phyloP scores from a whole-genome alignment of 164 flowering plant genomes.

The Taxillus chinensis region DNA sequence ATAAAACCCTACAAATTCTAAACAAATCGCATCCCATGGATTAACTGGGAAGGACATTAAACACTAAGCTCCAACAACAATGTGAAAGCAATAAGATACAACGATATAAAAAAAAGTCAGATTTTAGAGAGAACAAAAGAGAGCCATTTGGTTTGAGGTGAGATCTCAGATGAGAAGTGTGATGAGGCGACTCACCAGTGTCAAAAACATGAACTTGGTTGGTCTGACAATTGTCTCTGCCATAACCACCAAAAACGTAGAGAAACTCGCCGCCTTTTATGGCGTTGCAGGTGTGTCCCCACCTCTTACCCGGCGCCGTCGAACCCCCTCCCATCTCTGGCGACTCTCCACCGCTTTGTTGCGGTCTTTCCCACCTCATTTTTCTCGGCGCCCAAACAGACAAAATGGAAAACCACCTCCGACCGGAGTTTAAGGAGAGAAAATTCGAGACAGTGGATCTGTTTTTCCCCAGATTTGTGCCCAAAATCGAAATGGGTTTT shows the following conservation, averaged over 20 bases:
- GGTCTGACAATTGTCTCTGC: conserved; percentile 73
- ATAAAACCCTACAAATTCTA: conserved; percentile 6
- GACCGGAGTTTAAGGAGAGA: too few species aligned
- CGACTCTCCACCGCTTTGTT: conserved; percentile 3
- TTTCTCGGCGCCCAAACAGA: neutral
- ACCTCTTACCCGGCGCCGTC: conserved; percentile 76
- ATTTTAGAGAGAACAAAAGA: too few species aligned
- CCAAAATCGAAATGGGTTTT: neutral
- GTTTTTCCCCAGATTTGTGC: neutral
- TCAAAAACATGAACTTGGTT: conserved; percentile 89
- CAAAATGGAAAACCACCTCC: neutral
- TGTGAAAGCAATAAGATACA: conserved; percentile 1
- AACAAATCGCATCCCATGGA: neutral
- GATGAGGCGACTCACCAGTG: conserved; percentile 31
- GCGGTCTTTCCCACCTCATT: conserved; percentile 59
- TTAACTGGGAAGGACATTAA: neutral
- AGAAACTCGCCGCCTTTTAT: conserved; percentile 71
- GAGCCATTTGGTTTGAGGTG: neutral
- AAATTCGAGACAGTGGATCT: too few species aligned
- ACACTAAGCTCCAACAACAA: conserved; percentile 7
- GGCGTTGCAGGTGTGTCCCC: conserved; percentile 98
- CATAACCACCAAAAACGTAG: conserved; percentile 91
- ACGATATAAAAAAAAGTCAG: neutral
- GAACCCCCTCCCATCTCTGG: neutral
- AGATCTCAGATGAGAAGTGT: neutral